Conservation (phyloP, 139 green algal species). For the Zygnema cylindricum region DNA sequence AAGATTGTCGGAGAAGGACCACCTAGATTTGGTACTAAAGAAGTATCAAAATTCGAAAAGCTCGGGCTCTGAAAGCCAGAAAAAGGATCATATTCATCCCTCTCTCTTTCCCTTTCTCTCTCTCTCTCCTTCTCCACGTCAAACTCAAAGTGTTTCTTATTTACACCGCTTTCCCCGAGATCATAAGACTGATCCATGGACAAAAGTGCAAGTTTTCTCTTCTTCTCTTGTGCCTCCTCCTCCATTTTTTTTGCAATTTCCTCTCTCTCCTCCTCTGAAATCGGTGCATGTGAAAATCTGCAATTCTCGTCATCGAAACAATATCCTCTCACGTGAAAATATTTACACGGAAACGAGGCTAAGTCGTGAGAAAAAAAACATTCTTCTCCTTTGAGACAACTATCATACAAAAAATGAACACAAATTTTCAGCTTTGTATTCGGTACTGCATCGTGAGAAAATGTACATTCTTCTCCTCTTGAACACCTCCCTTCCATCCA, state of each 20-base stretch:
- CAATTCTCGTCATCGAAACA: slow-evolving; percentile 48
- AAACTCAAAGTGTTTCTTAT: too few species aligned
- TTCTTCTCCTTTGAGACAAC: slow-evolving; percentile 53
- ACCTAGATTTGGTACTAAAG: background rate
- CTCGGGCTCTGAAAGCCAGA: too few species aligned
- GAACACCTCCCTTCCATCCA: slow-evolving; percentile 33
- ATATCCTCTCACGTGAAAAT: background rate
- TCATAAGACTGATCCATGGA: too few species aligned
- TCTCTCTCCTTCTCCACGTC: background rate
- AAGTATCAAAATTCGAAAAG: too few species aligned
- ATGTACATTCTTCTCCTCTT: slow-evolving; percentile 36
- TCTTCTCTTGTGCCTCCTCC: slow-evolving; percentile 16
- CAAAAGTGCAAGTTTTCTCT: background rate
- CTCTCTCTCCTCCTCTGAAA: slow-evolving; percentile 16
- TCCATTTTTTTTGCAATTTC: slow-evolving; percentile 32
- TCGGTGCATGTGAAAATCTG: slow-evolving; percentile 48
- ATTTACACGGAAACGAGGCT: slow-evolving; percentile 57
- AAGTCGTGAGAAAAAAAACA: slow-evolving; percentile 53
- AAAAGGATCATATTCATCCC: background rate
- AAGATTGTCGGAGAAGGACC: background rate
- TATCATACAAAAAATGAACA: slow-evolving; percentile 31
- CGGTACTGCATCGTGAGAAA: slow-evolving; percentile 39
- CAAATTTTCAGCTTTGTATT: slow-evolving; percentile 36
- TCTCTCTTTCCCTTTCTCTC: background rate
- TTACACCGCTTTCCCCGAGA: too few species aligned